These are phyloP conservation scores for Claviceps quebecensis DNA, from an alignment of 2,329 filamentous ascomycete genomes.

Conservation along the genomic window DNA sequence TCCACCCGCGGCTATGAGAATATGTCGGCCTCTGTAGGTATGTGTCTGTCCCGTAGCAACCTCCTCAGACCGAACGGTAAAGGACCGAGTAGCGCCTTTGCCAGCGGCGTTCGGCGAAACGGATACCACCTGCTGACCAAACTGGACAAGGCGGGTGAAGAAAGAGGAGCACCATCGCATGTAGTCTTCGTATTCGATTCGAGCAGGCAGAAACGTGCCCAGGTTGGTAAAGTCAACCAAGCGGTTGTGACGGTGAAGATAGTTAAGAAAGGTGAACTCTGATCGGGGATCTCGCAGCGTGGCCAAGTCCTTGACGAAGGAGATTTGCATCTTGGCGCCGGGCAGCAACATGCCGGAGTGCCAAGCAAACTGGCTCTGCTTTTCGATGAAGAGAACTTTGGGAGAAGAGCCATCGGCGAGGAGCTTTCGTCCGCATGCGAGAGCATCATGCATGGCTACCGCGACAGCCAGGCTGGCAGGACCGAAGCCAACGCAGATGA, in stretches of 20 bases:
- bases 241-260: constrained; percentile 68
- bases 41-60: constrained; percentile 38
- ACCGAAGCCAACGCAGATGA: constrained; percentile 85
- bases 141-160: constrained; percentile 61
- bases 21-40: constrained; percentile 46
- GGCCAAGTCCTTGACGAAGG: constrained; percentile 91
- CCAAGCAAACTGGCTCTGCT: constrained; percentile 74
- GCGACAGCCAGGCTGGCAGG: constrained; percentile 83
- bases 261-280: constrained; percentile 91
- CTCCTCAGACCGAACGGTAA: constrained; percentile 54
- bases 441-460: constrained; percentile 73
- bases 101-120: constrained; percentile 42
- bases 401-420: constrained; percentile 33
- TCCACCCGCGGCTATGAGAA: constrained; percentile 45
- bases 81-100: constrained; percentile 41
- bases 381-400: constrained; percentile 77
- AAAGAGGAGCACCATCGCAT: constrained; percentile 79
- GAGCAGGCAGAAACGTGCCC: constrained; percentile 71
- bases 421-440: constrained; percentile 35
- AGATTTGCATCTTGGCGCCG: constrained; percentile 93
- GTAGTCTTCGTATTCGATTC: constrained; percentile 89
- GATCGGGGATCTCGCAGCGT: constrained; percentile 77
- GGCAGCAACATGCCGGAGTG: constrained; percentile 91
- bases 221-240: constrained; percentile 86
- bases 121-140: constrained; percentile 62